phyloP scores from a whole-genome alignment of 2,329 filamentous ascomycete genomes.

The Clarireedia hainanense region DNA sequence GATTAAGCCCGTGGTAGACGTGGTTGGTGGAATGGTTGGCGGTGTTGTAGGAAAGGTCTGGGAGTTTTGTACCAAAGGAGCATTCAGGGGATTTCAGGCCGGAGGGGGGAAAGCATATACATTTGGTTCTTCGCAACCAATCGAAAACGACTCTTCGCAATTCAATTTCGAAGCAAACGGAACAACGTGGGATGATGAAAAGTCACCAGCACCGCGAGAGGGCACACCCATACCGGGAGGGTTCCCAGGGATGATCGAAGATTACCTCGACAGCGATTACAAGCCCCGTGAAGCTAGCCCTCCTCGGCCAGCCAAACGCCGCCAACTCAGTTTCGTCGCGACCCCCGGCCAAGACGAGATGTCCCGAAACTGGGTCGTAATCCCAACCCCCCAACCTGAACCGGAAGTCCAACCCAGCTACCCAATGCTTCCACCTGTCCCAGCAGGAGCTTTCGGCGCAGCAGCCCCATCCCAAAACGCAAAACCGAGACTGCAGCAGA shows the following conservation, averaged over 20 bases:
- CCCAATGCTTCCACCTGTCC: slow-evolving; percentile 6
- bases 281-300: slow-evolving; percentile 32
- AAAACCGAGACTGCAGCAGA: neutral
- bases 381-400: slow-evolving; percentile 29
- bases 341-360: slow-evolving; percentile 44
- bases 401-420: neutral
- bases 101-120: slow-evolving; percentile 68
- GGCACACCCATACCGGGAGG: neutral
- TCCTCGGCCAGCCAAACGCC: slow-evolving; percentile 38
- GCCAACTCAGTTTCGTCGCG: slow-evolving; percentile 33
- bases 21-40: slow-evolving; percentile 60
- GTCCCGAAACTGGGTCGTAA: slow-evolving; percentile 64
- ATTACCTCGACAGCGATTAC: slow-evolving; percentile 31
- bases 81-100: slow-evolving; percentile 76
- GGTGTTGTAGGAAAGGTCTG: slow-evolving; percentile 68
- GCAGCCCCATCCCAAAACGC: neutral
- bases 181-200: slow-evolving; percentile 14
- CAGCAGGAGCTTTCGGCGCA: slow-evolving; percentile 7
- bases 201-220: neutral
- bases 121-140: neutral
- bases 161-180: slow-evolving; percentile 12
- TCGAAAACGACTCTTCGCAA: no score
- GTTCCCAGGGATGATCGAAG: slow-evolving; percentile 1
- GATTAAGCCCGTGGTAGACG: slow-evolving; percentile 35
- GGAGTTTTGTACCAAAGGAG: slow-evolving; percentile 65